phyloP scores from a whole-genome alignment of 2,329 filamentous ascomycete genomes.

The Penicillium crustosum region DNA sequence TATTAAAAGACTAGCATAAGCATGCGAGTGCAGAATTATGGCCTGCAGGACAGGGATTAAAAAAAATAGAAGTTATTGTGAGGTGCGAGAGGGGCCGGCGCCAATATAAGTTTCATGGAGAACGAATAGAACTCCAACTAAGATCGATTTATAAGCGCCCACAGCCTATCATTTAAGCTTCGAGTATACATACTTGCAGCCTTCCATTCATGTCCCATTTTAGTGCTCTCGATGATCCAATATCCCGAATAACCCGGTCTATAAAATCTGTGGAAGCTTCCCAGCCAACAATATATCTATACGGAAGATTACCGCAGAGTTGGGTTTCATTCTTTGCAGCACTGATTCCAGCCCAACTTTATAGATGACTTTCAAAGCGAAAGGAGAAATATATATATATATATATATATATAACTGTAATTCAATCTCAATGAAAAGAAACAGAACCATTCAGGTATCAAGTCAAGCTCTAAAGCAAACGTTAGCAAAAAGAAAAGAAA shows the following conservation, averaged over 20 bases:
- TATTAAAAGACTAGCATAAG: neutral
- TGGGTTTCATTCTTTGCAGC: conserved; percentile 2
- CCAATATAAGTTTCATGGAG: conserved; percentile 3
- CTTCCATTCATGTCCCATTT: neutral
- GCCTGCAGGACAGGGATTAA: neutral
- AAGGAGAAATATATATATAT: neutral
- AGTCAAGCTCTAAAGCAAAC: neutral
- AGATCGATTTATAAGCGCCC: neutral
- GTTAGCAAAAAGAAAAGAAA: too few species aligned
- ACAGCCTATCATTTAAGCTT: conserved; percentile 6
- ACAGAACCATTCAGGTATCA: neutral
- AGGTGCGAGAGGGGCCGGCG: neutral
- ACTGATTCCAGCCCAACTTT: conserved; percentile 7
- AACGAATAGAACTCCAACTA: neutral
- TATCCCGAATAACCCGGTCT: neutral
- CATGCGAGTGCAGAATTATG: neutral
- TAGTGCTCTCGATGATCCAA: neutral
- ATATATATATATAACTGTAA: neutral
- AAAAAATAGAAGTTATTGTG: neutral
- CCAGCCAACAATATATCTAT: conserved; percentile 3
- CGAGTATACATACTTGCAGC: neutral
- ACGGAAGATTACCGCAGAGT: neutral
- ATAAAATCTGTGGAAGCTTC: conserved; percentile 4
- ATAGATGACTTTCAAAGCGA: neutral
- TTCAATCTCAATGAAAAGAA: neutral